Base-by-base conservation (phyloP, 768 basidiomycete species). In the Clitopilus passeckerianus region DNA sequence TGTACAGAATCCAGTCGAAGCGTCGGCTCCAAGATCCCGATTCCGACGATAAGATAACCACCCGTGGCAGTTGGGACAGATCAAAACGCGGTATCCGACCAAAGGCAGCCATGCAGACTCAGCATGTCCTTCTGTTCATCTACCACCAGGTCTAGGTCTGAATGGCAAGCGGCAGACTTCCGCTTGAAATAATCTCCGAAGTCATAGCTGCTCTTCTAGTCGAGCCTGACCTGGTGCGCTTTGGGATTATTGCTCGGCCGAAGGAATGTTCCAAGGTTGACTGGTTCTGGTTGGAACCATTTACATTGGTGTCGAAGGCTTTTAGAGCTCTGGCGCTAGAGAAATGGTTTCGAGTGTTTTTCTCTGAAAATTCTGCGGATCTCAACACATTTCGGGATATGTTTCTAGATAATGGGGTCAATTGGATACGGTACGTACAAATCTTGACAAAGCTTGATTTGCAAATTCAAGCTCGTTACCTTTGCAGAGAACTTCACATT, bases 271-370 rank as follows among this genome's bases (percentile, higher is more conserved):
- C 46, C 16, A 50, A 50, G 22, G 22, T 23, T 5, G 46, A 50
- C n/a, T 50, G 46, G 46, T 50, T 16, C 46, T 50, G 46, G 46
- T n/a, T 50, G 22, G 27, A 63, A 46, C 54, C 70, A 3, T 61
- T 75, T 23, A 71, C 72, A 14, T 59, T 71, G 9, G 63, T 71
- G 22, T 75, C 65, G n/a, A 71, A 65, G 57, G 52, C 60, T 8
- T 74, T 67, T 59, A 70, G 74, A 43, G 50, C 62, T 0, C 59
- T 72, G 10, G 63, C 65, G 7, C 61, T 77, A 0, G 66, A 68
- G 35, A 61, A 61, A 55, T 77, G 75, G 75, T 75, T 75, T 61
- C 66, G 66, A 24, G 61, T 57, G 9, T 58, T 77, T n/a, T 72
- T 64, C 59, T 55, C 70, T 20, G 62, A 54, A 46, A 63, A 60